Conservation (phyloP, 148 eudicot species). For the Tetragonia tetragonoides region DNA sequence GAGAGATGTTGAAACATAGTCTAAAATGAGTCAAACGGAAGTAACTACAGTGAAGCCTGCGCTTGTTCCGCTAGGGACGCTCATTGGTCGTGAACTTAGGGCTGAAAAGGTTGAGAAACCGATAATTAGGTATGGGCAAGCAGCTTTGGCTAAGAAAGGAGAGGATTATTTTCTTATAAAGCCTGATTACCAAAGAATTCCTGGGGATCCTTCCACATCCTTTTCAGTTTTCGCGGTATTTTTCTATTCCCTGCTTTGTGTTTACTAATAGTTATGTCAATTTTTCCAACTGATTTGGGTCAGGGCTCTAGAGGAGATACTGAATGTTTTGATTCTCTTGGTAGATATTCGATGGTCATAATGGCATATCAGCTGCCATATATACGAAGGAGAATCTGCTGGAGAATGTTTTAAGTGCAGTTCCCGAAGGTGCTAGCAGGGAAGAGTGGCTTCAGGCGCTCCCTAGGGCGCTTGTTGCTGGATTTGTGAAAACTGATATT, state of each 20-base stretch:
- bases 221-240: constrained; percentile 90
- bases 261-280: constrained; percentile 9
- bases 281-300: constrained; percentile 8
- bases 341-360: constrained; percentile 96
- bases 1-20: constrained; percentile 41
- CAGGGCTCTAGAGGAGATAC: background rate
- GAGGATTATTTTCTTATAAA: constrained; percentile 87
- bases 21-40: constrained; percentile 62
- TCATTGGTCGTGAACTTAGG: constrained; percentile 89
- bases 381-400: constrained; percentile 78
- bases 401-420: constrained; percentile 80
- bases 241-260: constrained; percentile 3
- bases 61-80: constrained; percentile 75
- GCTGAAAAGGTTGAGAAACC: constrained; percentile 76
- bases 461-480: constrained; percentile 96
- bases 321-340: constrained; percentile 21
- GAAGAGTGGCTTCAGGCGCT: constrained; percentile 96
- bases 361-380: constrained; percentile 96
- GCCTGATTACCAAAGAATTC: constrained; percentile 73
- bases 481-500: constrained; percentile 96
- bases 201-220: constrained; percentile 66
- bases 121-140: constrained; percentile 77
- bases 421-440: constrained; percentile 68
- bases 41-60: constrained; percentile 48
- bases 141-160: constrained; percentile 94